Evolutionary conservation across 2,329 filamentous ascomycete genomes (phyloP).

Genomic region (Ophiognomonia clavigignenti-juglandacearum): DNA sequence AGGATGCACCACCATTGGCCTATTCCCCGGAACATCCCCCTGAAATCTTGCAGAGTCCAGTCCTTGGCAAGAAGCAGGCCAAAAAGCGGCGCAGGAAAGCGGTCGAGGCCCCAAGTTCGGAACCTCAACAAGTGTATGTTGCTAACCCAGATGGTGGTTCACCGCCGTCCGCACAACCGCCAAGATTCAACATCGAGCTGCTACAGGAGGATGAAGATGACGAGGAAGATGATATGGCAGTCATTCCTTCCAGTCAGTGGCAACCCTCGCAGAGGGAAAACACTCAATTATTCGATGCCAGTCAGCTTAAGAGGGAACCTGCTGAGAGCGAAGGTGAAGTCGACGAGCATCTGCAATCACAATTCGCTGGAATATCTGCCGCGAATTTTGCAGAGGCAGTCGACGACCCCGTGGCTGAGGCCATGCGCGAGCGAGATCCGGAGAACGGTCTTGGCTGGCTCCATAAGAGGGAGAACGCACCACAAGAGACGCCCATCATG

Average conservation of each 20-base stretch:
- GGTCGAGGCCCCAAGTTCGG: not conserved
- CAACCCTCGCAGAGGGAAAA: not conserved
- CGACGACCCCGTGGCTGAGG: not conserved
- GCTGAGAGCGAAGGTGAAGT: not conserved
- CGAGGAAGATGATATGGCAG: not conserved
- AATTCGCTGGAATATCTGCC: not conserved
- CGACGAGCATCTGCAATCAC: not conserved
- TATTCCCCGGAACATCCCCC: not conserved
- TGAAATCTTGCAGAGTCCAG: not conserved
- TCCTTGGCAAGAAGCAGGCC: conserved; percentile 3
- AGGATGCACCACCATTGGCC: not conserved
- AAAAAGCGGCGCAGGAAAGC: not conserved
- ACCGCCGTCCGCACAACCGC: conserved; percentile 10
- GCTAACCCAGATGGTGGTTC: conserved; percentile 1
- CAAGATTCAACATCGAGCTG: not conserved
- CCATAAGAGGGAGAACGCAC: conserved; percentile 5
- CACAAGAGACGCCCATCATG: not conserved
- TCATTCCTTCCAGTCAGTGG: not conserved
- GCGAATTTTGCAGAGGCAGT: not conserved
- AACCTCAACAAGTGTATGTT: not conserved
- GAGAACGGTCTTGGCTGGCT: conserved; percentile 5
- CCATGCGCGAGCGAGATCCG: not conserved
- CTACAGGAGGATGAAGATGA: not conserved
- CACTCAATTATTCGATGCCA: not conserved
- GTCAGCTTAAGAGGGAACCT: not conserved